Evolutionary conservation across 495 filamentous ascomycete species (phyloP).

Genomic region (Tuber brumale): DNA sequence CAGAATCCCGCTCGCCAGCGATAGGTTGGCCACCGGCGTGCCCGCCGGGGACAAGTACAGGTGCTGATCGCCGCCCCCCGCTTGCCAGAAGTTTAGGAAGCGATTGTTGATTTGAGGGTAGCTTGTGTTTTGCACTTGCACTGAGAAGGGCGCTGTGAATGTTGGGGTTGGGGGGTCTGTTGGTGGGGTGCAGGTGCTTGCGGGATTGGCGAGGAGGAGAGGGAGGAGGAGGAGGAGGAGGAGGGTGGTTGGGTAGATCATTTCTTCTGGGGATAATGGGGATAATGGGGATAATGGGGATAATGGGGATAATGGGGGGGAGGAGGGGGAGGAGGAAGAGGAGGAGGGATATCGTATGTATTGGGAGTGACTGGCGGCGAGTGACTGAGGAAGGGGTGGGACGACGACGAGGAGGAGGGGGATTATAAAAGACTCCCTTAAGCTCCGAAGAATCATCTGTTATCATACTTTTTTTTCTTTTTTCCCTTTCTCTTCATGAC

Average conservation of each 20-base stretch:
- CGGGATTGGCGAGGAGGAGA: constrained; percentile 36
- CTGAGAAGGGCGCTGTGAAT: constrained; percentile 46
- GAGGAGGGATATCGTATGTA: too few relatives aligned
- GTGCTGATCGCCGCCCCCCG: constrained; percentile 50
- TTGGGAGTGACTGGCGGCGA: too few relatives aligned
- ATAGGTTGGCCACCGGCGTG: constrained; percentile 46
- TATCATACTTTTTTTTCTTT: too few relatives aligned
- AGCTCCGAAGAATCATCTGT: too few relatives aligned
- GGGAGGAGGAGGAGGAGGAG: constrained; percentile 16
- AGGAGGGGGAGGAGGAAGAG: too few relatives aligned
- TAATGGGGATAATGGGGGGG: too few relatives aligned
- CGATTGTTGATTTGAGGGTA: constrained; percentile 49
- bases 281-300: too few relatives aligned
- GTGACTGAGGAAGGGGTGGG: too few relatives aligned
- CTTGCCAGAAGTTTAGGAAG: constrained; percentile 49
- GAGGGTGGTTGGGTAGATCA: neutral
- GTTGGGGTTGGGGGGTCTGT: constrained; percentile 42
- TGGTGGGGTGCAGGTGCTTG: constrained; percentile 46
- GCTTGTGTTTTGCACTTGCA: constrained; percentile 50
- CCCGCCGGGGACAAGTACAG: constrained; percentile 48
- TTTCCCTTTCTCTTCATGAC: too few relatives aligned
- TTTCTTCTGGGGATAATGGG: neutral
- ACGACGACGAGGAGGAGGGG: too few relatives aligned
- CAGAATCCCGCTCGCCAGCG: constrained; percentile 48
- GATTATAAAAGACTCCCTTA: too few relatives aligned